A percentile compares a stretch with the other conserved stretches of the same genome.
These are phyloP conservation scores for Pisolithus tinctorius DNA, from an alignment of 768 basidiomycete genomes.

Conservation along the genomic window DNA sequence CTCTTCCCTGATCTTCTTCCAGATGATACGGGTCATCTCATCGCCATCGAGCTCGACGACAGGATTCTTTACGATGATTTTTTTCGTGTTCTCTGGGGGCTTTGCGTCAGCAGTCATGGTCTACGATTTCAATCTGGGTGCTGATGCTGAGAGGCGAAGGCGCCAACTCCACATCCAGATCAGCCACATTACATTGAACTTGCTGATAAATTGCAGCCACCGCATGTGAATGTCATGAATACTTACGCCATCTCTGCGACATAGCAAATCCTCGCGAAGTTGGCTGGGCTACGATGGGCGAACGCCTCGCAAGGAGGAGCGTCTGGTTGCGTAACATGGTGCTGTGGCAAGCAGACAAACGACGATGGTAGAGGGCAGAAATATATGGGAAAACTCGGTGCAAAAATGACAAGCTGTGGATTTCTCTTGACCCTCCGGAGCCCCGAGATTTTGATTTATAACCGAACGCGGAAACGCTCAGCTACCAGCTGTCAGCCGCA, in stretches of 20 bases:
- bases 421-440: no score
- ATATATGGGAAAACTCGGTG: background rate
- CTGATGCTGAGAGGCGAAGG: background rate
- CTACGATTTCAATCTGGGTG: slow-evolving; percentile 2
- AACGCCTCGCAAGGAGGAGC: slow-evolving; percentile 20
- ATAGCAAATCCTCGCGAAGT: slow-evolving; percentile 22
- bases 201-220: background rate
- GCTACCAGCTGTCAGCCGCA: no score
- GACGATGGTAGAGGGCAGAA: background rate
- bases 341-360: background rate
- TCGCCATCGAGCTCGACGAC: slow-evolving; percentile 95
- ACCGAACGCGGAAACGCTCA: no score
- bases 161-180: background rate
- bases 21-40: slow-evolving; percentile 99
- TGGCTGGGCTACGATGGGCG: slow-evolving; percentile 14
- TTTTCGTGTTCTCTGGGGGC: slow-evolving; percentile 27
- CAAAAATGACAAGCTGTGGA: background rate
- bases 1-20: slow-evolving; percentile 96
- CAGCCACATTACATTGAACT: background rate
- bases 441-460: no score
- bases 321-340: slow-evolving; percentile 16
- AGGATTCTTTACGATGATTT: slow-evolving; percentile 81
- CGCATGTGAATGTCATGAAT: background rate
- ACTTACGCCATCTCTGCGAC: slow-evolving; percentile 26
- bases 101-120: background rate